Base-by-base conservation (phyloP, 139 green algal species). In the Eudorina sp. region DNA sequence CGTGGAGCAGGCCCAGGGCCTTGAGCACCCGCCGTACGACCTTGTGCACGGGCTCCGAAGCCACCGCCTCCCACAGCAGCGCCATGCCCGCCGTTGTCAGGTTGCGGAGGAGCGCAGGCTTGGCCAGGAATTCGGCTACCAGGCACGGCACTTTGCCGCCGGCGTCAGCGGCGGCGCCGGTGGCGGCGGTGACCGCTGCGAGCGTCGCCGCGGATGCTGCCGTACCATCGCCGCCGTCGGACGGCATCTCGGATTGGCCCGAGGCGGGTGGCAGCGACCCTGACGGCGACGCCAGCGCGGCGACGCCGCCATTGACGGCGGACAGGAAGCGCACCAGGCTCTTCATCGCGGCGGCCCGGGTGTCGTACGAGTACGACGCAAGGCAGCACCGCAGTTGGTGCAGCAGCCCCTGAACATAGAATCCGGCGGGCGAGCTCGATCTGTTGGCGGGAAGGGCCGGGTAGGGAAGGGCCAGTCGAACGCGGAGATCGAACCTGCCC, bases 301-400 rank as follows among this genome's bases (percentile, higher is more conserved):
- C 55, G 36, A 80, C 34, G 51, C 80, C 90, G n/a, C 85, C 75
- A 23, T 62, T 29, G 3, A 86, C 3, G 0, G 79, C 79, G 4
- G 40, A 48, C 3, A 86, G 79, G 40, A 41, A 41, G 31, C 48
- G 27, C 6, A 80, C 53, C 4, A 89, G 31, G 66, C 84, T 85
- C 85, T 97, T 97, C 41, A 94, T 48, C 6, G 89, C 92, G 1
- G 93, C 90, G 7, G 92, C 89, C 3, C 91, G 80, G 36, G 95
- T 91, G 34, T 97, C 95, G 75, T 95, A 95, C 2, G 48, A 53
- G 14, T 36, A n/a, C 29, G 74, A 91, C 0, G 38, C 38, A 40
- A 96, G 60, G 23, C 87, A 94, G 11, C 14, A 27, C 3, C 25
- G 36, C 66, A 95, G 81, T 43, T 84, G 83, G n/a, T 74, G 53